Percentiles rank a stretch among this genome's conserved stretches.
Evolutionary conservation across 2,329 filamentous ascomycete genomes (phyloP).

Genomic region (Botryotinia calthae): DNA sequence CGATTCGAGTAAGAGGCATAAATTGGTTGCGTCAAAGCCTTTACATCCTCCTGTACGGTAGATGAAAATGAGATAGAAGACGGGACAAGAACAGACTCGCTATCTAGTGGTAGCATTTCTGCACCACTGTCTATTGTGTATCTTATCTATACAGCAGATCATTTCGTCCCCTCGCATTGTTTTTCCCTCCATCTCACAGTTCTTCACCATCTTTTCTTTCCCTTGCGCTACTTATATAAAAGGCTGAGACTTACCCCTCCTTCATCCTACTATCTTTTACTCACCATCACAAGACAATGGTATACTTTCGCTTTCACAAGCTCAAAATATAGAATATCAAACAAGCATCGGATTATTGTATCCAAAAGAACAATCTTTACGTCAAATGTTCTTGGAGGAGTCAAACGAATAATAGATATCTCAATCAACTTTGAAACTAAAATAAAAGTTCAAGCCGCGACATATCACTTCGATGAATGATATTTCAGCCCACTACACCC

Average conservation of each 20-base stretch:
- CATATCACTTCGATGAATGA: constrained; percentile 9
- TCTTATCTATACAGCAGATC: neutral
- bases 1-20: neutral
- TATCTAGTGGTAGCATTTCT: constrained; percentile 14
- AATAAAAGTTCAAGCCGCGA: neutral
- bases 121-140: neutral
- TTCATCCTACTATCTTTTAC: neutral
- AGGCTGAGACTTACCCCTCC: constrained; percentile 8
- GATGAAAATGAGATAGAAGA: neutral
- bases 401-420: neutral
- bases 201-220: neutral
- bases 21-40: neutral
- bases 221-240: neutral
- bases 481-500: constrained; percentile 8
- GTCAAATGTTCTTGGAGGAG: neutral
- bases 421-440: neutral
- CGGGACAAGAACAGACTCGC: neutral
- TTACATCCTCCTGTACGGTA: neutral
- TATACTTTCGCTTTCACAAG: neutral
- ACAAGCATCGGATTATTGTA: neutral
- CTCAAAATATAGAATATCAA: neutral
- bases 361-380: neutral
- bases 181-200: neutral
- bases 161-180: neutral
- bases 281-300: constrained; percentile 7